Evolutionary conservation across 768 basidiomycete genomes (phyloP), one percentile per base, ranked within the genome.

Genomic region (Tulasnella sp.): DNA sequence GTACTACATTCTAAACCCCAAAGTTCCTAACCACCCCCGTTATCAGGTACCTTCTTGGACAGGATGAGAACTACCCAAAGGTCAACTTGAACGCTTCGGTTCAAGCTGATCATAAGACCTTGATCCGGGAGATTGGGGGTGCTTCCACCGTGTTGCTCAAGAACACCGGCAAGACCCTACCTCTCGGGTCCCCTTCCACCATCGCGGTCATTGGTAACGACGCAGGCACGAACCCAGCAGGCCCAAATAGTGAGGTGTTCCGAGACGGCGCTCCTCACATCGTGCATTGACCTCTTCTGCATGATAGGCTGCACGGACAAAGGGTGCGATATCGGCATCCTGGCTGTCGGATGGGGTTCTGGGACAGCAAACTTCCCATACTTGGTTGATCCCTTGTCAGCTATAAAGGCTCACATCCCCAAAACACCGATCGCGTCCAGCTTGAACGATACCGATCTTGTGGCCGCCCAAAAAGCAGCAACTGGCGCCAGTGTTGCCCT

Each of bases 11-110:
- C 11, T 24, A 17, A 22, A 10, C 8, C 5, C 9, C 9, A 21
- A 31, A 12, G 31, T 5, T 41, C 57, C 7, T 62, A 57, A 69
- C 66, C 55, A 42, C 59, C 53, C 25, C 11, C 10, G 15, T 43
- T 17, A 54, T 30, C 10, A 66, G 65, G 71, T 86, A 82, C 66
- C 70, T 78, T 52, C 74, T 84, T 46, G 72, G 73, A 29, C 85
- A 87, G 70, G 82, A 91, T 68, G 66, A 75, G 9, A 69, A 71
- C 11, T 92, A 77, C 70, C 88, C 89, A 0, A 61, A 66, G 11
- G 76, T 78, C 63, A 89, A 82, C 73, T 92, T 91, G 69, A 80
- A 90, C 66, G 79, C 81, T 1, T 68, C 75, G 53, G 75, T 77
- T 2, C 72, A 72, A 48, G 73, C 62, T 0, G 67, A 74, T 59